phyloP scores from a whole-genome alignment of 176 grass and related monocot species.

The Musa beccarii region DNA sequence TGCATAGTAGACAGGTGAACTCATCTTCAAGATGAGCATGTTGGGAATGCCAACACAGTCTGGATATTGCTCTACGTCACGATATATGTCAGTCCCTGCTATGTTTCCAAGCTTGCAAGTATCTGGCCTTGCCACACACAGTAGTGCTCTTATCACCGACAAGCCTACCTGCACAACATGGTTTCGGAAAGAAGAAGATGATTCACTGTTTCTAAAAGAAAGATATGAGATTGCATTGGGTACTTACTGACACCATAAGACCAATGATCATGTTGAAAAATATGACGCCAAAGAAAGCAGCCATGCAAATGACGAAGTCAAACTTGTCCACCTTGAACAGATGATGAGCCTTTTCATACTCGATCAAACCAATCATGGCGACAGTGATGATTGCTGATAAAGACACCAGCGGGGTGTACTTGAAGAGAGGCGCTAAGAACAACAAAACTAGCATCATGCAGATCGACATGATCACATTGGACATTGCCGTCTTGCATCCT shows the following conservation, averaged over 20 bases:
- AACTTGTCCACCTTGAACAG: slow-evolving; percentile 94
- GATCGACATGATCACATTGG: slow-evolving; percentile 84
- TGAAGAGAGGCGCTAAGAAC: slow-evolving; percentile 86
- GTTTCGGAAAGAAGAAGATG: background rate
- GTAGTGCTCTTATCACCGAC: slow-evolving; percentile 60
- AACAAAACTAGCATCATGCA: slow-evolving; percentile 93
- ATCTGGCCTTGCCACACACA: slow-evolving; percentile 67
- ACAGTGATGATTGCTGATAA: slow-evolving; percentile 75
- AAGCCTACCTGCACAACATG: slow-evolving; percentile 42
- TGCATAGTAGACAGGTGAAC: slow-evolving; percentile 70
- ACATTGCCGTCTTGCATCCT: slow-evolving; percentile 74
- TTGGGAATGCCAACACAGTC: slow-evolving; percentile 30
- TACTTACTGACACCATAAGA: slow-evolving; percentile 58
- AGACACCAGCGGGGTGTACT: slow-evolving; percentile 82
- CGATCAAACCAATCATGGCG: slow-evolving; percentile 89
- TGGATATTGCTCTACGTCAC: slow-evolving; percentile 63
- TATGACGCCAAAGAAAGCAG: slow-evolving; percentile 65
- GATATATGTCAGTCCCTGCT: slow-evolving; percentile 44
- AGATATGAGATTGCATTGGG: background rate
- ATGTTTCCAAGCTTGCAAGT: slow-evolving; percentile 76
- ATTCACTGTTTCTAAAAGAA: background rate
- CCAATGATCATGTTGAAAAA: slow-evolving; percentile 91
- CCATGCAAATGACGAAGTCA: slow-evolving; percentile 89
- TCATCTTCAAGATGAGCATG: slow-evolving; percentile 58
- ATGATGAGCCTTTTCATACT: slow-evolving; percentile 55